Evolutionary conservation across 2,329 filamentous ascomycete genomes (phyloP).

Genomic region (Alternaria angustiovoidea): DNA sequence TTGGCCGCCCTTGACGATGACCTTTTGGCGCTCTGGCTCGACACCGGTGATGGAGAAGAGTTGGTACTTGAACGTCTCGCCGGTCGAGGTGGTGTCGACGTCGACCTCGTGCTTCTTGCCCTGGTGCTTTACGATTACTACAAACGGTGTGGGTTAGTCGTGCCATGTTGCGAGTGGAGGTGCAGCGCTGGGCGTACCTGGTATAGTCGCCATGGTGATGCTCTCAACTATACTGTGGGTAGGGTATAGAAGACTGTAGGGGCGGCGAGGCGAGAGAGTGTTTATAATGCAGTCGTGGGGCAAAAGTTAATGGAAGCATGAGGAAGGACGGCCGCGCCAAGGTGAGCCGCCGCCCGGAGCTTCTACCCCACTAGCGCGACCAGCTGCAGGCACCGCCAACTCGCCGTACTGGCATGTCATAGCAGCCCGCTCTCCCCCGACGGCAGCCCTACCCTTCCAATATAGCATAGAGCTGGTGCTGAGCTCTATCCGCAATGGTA

Average conservation of each 20-base stretch:
- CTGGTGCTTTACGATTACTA: constrained; percentile 92
- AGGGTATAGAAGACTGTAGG: constrained; percentile 1
- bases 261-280: constrained; percentile 20
- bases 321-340: constrained; percentile 34
- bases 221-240: constrained; percentile 5
- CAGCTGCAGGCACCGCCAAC: constrained; percentile 36
- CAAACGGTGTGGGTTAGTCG: constrained; percentile 31
- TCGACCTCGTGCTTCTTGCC: constrained; percentile 96
- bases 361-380: constrained; percentile 34
- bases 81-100: constrained; percentile 81
- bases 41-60: constrained; percentile 95
- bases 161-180: background rate
- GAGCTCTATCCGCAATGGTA: constrained; percentile 43
- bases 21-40: constrained; percentile 95
- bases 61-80: constrained; percentile 95
- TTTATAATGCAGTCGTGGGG: constrained; percentile 38
- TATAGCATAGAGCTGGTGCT: constrained; percentile 29
- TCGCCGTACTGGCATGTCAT: constrained; percentile 43
- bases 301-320: constrained; percentile 43
- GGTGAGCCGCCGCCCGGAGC: constrained; percentile 31
- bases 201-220: constrained; percentile 48
- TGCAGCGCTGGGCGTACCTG: constrained; percentile 33
- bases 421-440: constrained; percentile 27
- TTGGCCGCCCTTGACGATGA: constrained; percentile 91
- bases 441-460: constrained; percentile 25